A percentile compares a stretch with the other conserved stretches of the same genome.
Evolutionary conservation across 495 filamentous ascomycete species (phyloP).

Genomic region (Aspergillus sclerotiicarbonarius): DNA sequence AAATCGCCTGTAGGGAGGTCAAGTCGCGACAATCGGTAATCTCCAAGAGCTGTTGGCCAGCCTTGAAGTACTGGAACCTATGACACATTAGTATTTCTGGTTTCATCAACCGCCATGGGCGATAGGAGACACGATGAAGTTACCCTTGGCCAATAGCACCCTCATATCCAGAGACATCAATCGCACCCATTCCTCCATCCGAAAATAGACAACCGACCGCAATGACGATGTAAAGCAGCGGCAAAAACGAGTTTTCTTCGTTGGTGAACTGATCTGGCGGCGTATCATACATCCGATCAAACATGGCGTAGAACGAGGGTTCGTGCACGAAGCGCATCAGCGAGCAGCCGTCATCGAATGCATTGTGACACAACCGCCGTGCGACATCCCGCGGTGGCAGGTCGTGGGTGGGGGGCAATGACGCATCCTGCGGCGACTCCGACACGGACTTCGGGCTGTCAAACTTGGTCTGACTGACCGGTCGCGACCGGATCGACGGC

Average conservation of each 20-base stretch:
- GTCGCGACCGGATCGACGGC: constrained; percentile 28
- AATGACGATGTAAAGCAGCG: constrained; percentile 78
- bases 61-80: constrained; percentile 83
- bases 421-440: constrained; percentile 57
- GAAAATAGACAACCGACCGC: constrained; percentile 84
- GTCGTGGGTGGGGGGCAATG: constrained; percentile 56
- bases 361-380: constrained; percentile 66
- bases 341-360: constrained; percentile 79
- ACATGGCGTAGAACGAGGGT: constrained; percentile 74
- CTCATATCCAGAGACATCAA: constrained; percentile 62
- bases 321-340: constrained; percentile 86
- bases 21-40: constrained; percentile 91
- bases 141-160: constrained; percentile 79
- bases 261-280: constrained; percentile 65
- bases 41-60: constrained; percentile 77
- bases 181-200: constrained; percentile 44
- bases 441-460: constrained; percentile 70
- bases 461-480: constrained; percentile 49
- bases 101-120: neutral
- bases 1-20: constrained; percentile 75
- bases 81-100: neutral
- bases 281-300: constrained; percentile 77
- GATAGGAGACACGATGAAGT: constrained; percentile 13
- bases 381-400: constrained; percentile 71
- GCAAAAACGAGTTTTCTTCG: constrained; percentile 77